Evolutionary conservation across 2,329 filamentous ascomycete genomes (phyloP).

Genomic region (Penicillium sp.): DNA sequence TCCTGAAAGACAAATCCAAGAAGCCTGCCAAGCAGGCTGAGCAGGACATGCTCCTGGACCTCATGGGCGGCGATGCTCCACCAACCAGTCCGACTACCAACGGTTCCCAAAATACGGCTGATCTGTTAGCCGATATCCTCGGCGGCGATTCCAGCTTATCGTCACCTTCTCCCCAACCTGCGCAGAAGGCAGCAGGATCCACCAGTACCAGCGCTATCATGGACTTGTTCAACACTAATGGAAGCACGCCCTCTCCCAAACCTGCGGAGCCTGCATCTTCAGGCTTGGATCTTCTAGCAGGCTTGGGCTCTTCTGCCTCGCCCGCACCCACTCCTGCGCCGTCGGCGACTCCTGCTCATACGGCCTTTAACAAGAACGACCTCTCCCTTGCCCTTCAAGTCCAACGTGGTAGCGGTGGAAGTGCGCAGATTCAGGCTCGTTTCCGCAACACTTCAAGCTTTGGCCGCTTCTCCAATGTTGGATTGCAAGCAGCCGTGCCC

Average conservation of each 20-base stretch:
- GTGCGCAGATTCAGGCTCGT: conserved; percentile 70
- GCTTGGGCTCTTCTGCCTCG: conserved; percentile 31
- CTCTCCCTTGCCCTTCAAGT: conserved; percentile 71
- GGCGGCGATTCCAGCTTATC: conserved; percentile 57
- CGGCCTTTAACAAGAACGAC: conserved; percentile 79
- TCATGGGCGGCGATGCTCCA: conserved; percentile 75
- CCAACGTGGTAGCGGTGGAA: conserved; percentile 60
- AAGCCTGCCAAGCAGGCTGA: conserved; percentile 72
- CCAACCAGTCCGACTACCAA: conserved; percentile 48
- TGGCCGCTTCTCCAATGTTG: conserved; percentile 61
- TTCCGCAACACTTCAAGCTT: conserved; percentile 71
- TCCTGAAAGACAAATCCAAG: conserved; percentile 66
- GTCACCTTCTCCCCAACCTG: conserved; percentile 52
- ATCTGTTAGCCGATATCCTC: conserved; percentile 84
- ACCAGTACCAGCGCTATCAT: conserved; percentile 78
- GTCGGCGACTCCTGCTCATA: conserved; percentile 47
- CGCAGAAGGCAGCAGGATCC: too few relatives aligned
- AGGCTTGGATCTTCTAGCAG: conserved; percentile 36
- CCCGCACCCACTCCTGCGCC: conserved; percentile 44
- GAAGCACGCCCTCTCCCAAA: conserved; percentile 41
- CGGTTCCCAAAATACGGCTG: conserved; percentile 66
- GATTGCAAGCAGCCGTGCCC: conserved; percentile 86
- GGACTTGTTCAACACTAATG: conserved; percentile 65
- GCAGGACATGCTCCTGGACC: conserved; percentile 79
- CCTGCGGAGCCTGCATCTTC: conserved; percentile 41